phyloP scores from a whole-genome alignment of 495 filamentous ascomycete species.

The Neurospora tetrasperma region DNA sequence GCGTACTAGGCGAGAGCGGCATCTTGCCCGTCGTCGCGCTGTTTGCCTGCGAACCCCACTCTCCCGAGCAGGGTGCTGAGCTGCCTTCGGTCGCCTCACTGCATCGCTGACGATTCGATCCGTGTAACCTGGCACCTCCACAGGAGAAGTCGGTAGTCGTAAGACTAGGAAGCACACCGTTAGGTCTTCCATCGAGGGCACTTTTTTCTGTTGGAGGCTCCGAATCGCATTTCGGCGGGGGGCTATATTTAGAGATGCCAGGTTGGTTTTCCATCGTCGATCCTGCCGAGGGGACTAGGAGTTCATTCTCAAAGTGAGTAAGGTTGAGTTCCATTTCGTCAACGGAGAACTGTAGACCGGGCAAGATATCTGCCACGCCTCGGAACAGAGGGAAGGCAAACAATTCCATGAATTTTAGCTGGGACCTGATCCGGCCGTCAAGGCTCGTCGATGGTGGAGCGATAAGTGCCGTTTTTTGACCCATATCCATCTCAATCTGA shows the following conservation, averaged over 20 bases:
- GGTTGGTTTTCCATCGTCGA: constrained; percentile 8
- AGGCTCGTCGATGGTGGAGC: constrained; percentile 77
- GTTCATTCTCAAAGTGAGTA: constrained; percentile 55
- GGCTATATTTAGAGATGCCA: not conserved
- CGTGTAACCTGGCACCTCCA: constrained; percentile 17
- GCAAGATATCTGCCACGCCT: constrained; percentile 71
- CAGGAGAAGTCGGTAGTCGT: constrained; percentile 24
- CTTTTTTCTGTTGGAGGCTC: constrained; percentile 10
- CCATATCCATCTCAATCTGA: constrained; percentile 77
- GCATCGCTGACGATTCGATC: constrained; percentile 32
- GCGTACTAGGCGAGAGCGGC: constrained; percentile 47
- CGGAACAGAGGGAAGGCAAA: constrained; percentile 89
- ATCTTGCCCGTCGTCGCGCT: constrained; percentile 46
- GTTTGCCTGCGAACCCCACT: constrained; percentile 46
- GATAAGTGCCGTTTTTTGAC: constrained; percentile 77
- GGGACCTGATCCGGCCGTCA: constrained; percentile 71
- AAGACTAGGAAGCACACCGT: constrained; percentile 19
- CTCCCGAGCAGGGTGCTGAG: constrained; percentile 35
- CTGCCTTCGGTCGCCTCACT: constrained; percentile 45
- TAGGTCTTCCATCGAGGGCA: constrained; percentile 10
- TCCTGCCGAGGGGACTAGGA: constrained; percentile 18
- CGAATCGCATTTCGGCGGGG: not conserved
- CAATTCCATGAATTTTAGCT: constrained; percentile 92
- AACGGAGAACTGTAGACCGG: constrained; percentile 70
- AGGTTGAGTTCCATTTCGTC: constrained; percentile 71